Percentiles rank a stretch among this genome's conserved stretches.
These are phyloP conservation scores for Mycena indigotica DNA, from an alignment of 768 basidiomycete species.

Conservation along the genomic window DNA sequence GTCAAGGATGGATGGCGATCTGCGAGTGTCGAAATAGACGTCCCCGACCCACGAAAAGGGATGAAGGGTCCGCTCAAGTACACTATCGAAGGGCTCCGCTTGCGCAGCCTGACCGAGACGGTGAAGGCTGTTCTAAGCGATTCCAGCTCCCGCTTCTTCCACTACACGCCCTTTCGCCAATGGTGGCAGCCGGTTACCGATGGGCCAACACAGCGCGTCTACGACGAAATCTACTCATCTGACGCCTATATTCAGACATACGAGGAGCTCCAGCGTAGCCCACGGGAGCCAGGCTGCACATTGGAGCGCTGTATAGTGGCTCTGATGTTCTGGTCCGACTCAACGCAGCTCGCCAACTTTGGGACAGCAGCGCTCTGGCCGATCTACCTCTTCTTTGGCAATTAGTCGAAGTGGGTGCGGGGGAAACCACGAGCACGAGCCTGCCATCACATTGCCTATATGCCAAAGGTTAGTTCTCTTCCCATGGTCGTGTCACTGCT, in stretches of 20 bases:
- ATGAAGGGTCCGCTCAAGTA: background rate
- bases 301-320: background rate
- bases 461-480: background rate
- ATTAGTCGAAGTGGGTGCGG: background rate
- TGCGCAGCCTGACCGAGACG: background rate
- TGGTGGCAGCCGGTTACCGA: conserved; percentile 11
- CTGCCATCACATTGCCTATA: background rate
- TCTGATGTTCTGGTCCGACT: conserved; percentile 22
- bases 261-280: background rate
- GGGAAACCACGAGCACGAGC: background rate
- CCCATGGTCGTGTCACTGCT: background rate
- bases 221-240: conserved; percentile 26
- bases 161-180: conserved; percentile 19
- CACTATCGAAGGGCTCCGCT: background rate
- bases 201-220: conserved; percentile 12
- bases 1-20: background rate
- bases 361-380: conserved; percentile 1
- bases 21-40: background rate
- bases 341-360: conserved; percentile 19
- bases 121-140: background rate
- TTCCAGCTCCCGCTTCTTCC: conserved; percentile 9
- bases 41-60: background rate
- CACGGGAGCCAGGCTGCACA: background rate
- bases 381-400: background rate
- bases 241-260: conserved; percentile 13